Evolutionary conservation across 73 alveolate genomes (phyloP).

Genomic region (Paramecium tetraurelia): DNA sequence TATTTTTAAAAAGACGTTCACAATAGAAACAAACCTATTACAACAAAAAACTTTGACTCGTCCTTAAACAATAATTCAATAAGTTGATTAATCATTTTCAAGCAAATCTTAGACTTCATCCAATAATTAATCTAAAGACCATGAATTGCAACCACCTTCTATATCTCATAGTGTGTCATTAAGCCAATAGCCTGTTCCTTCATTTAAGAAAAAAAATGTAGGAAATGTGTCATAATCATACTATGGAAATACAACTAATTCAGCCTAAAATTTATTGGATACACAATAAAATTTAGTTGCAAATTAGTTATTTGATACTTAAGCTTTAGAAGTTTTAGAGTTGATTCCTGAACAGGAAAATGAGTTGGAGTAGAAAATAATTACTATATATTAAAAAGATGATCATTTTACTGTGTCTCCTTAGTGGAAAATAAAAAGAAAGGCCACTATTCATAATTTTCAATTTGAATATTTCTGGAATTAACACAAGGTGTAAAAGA

Average conservation of each 20-base stretch:
- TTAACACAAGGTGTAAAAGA: neutral
- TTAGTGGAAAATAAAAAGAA: neutral
- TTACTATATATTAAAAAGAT: neutral
- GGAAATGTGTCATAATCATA: neutral
- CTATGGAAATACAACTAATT: neutral
- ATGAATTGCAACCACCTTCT: neutral
- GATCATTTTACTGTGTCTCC: slow-evolving; percentile 39
- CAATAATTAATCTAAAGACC: neutral
- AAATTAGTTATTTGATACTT: neutral
- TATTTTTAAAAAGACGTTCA: neutral
- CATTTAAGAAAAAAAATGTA: neutral
- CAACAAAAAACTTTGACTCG: neutral
- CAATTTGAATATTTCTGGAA: neutral
- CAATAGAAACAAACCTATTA: neutral
- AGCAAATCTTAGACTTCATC: neutral
- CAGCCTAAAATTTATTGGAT: neutral
- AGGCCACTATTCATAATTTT: neutral
- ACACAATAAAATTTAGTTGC: neutral
- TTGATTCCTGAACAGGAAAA: neutral
- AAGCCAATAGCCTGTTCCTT: neutral
- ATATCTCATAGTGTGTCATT: neutral
- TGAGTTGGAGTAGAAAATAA: neutral
- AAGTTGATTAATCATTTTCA: neutral
- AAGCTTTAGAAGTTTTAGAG: neutral
- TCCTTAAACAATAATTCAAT: neutral